Percentiles rank a stretch among this genome's conserved stretches.
These are phyloP conservation scores for Mucuna pruriens DNA, from an alignment of 306 rosid genomes.

Conservation along the genomic window DNA sequence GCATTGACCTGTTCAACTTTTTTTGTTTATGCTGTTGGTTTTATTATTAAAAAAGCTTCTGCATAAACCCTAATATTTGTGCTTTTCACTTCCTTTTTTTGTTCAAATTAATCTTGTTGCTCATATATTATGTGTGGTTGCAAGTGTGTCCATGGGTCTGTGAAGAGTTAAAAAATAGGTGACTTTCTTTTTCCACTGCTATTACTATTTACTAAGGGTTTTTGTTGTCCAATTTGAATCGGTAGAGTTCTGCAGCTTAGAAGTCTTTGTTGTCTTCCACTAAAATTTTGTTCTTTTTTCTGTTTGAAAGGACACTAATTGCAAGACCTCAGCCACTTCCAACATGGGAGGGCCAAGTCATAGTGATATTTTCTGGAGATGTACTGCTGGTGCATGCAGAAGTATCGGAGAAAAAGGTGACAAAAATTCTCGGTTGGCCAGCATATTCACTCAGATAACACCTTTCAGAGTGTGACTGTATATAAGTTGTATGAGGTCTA, in stretches of 20 bases:
- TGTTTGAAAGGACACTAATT: slow-evolving; percentile 46
- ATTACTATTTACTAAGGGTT: slow-evolving; percentile 10
- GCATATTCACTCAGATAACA: slow-evolving; percentile 36
- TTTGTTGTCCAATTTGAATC: slow-evolving; percentile 34
- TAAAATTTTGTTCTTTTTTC: slow-evolving; percentile 45
- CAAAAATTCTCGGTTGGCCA: slow-evolving; percentile 29
- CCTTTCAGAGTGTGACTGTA: slow-evolving; percentile 35
- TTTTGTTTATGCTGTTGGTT: not conserved
- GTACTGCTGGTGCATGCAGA: slow-evolving; percentile 43
- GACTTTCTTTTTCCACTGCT: slow-evolving; percentile 2
- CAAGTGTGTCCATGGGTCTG: slow-evolving; percentile 1
- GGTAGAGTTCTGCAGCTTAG: slow-evolving; percentile 44
- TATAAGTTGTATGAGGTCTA: slow-evolving; percentile 35
- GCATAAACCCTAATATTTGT: not conserved
- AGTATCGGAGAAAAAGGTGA: slow-evolving; percentile 39
- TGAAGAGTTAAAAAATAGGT: slow-evolving; percentile 26
- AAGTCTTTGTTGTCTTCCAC: slow-evolving; percentile 28
- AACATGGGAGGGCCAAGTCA: slow-evolving; percentile 48
- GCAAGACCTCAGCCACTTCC: slow-evolving; percentile 52
- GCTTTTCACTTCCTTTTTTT: not conserved
- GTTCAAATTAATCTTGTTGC: slow-evolving; percentile 3
- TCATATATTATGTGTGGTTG: slow-evolving; percentile 22
- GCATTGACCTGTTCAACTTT: not conserved
- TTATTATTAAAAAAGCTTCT: not conserved
- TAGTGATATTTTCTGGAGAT: slow-evolving; percentile 43